phyloP scores from a whole-genome alignment of 2,329 filamentous ascomycete genomes.

The Trichoderma hamatum region DNA sequence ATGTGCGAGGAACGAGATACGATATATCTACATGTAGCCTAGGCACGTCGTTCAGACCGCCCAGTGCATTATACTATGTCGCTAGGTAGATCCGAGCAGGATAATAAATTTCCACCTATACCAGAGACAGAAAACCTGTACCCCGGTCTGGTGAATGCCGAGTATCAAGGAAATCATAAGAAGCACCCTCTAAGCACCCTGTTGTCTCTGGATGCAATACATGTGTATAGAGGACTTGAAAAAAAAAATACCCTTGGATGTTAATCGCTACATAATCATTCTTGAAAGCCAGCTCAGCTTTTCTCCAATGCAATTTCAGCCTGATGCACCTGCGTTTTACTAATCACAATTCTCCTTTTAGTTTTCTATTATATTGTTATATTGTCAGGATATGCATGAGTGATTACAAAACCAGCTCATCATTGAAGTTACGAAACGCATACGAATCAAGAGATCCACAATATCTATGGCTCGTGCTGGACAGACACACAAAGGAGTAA shows the following conservation, averaged over 20 bases:
- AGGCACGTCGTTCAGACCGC: no score
- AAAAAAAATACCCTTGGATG: no score
- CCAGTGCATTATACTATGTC: neutral
- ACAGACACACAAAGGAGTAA: neutral
- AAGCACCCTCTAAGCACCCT: neutral
- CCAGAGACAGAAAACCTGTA: neutral
- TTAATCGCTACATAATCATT: neutral
- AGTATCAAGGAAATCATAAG: neutral
- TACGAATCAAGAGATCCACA: neutral
- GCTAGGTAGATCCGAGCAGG: neutral
- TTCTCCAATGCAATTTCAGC: neutral
- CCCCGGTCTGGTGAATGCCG: neutral
- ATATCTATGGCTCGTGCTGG: neutral
- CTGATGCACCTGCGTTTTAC: neutral
- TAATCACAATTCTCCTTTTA: neutral
- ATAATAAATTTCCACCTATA: neutral
- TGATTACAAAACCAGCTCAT: neutral
- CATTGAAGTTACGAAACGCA: neutral
- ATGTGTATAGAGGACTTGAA: neutral
- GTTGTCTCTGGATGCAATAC: neutral
- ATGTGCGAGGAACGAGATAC: no score
- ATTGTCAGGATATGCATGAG: neutral
- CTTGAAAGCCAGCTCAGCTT: neutral
- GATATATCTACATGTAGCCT: no score
- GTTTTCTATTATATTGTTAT: neutral